Base-by-base conservation (phyloP, 805 yeast genomes). In the Candida succiphila region DNA sequence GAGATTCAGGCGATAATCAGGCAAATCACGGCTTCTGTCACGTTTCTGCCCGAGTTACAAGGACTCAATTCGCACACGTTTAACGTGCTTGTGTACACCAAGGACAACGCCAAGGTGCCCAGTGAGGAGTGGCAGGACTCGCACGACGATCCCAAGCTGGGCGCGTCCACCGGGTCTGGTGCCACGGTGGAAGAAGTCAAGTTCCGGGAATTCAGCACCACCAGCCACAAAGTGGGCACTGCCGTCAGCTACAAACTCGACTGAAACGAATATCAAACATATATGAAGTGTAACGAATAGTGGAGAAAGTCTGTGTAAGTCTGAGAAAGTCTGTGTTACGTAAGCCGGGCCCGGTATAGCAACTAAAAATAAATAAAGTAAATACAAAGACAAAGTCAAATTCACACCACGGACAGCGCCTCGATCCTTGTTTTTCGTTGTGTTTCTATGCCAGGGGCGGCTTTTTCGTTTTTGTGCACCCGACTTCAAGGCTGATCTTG, bases 111-210 rank as follows among this genome's bases (percentile, higher is more conserved):
- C 4, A 67, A 67, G 33, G 78, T 81, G 3, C 94, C 95, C 0
- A 58, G 65, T 10, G 94, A 84, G 45, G 94, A 84, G 45, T 87
- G 96, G 96, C 73, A 75, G 9, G 95, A 86, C 51, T 70, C 86
- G 2, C n/a, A n/a, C n/a, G 43, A 25, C 4, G 84, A 77, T 45
- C 65, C 73, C 2, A 70, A 71, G 42, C 68, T 72, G 28, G 38
- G 53, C 2, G n/a, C 16, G 17, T n/a, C n/a, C n/a, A n/a, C n/a
- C n/a, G n/a, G n/a, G n/a, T 60, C 76, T 7, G 60, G 58, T 8
- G 74, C 76, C 24, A 4, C 25, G 69, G 60, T 63, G 2, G 95
- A 88, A 42, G 60, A 63, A 21, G 94, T 88, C 12, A 68, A 71
- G 43, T 75, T 88, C 44, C 67, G 78, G 35, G 65, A 76, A 16